Percentiles rank a stretch among this genome's conserved stretches.
These are phyloP conservation scores for Bretschneidera sinensis DNA, from an alignment of 345 rosid species.

Conservation along the genomic window DNA sequence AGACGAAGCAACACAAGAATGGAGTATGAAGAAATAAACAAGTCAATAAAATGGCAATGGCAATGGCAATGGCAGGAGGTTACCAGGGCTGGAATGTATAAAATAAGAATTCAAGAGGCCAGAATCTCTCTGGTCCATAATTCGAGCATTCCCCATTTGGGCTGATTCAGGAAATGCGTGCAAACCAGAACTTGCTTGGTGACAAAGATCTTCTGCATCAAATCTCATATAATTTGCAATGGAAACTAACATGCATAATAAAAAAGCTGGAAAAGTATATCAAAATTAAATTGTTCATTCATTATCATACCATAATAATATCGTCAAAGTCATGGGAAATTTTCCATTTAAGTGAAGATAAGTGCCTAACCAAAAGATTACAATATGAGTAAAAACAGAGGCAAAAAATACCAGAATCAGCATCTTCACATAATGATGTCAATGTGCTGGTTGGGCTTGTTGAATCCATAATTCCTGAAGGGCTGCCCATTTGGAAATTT, in stretches of 20 bases:
- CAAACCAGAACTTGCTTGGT: constrained; percentile 43
- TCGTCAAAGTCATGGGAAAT: no score
- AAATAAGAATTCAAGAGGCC: constrained; percentile 22
- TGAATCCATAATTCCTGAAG: constrained; percentile 65
- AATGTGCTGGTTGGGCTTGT: constrained; percentile 76
- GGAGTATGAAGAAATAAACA: neutral
- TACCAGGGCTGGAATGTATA: constrained; percentile 32
- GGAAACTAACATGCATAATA: constrained; percentile 9
- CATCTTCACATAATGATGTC: constrained; percentile 73
- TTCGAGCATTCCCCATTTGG: constrained; percentile 35
- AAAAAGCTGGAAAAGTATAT: constrained; percentile 16
- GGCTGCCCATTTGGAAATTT: constrained; percentile 36
- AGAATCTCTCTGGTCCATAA: constrained; percentile 24
- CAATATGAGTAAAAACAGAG: neutral
- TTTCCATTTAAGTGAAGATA: neutral
- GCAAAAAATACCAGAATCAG: constrained; percentile 72
- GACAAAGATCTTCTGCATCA: constrained; percentile 66
- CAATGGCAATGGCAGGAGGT: no score
- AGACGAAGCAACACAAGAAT: neutral
- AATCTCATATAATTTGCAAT: constrained; percentile 20
- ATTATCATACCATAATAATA: neutral
- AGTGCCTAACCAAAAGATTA: neutral
- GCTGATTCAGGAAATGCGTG: constrained; percentile 29
- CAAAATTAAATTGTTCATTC: neutral
- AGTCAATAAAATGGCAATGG: neutral